Conservation (phyloP, 1,284 basidiomycete genomes). For the Lentinula novae-zelandiae region DNA sequence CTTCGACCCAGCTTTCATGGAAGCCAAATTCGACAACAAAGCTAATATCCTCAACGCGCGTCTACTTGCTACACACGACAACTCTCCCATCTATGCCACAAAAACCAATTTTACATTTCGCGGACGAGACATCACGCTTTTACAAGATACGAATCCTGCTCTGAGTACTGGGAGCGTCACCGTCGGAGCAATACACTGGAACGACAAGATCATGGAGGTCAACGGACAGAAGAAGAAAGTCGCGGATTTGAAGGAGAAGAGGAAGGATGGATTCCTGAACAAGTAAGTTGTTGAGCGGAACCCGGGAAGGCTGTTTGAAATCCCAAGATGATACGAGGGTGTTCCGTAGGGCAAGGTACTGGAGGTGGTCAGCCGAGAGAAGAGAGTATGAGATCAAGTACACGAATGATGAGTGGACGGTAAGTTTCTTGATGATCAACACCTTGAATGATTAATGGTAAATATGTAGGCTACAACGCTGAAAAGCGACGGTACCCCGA, state of each 20-base stretch:
- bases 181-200: slow-evolving; percentile 44
- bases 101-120: slow-evolving; percentile 36
- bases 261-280: slow-evolving; percentile 28
- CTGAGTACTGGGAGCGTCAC: slow-evolving; percentile 21
- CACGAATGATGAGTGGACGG: slow-evolving; percentile 38
- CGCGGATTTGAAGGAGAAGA: slow-evolving; percentile 32
- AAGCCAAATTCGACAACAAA: slow-evolving; percentile 45
- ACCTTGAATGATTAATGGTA: neutral
- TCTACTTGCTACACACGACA: slow-evolving; percentile 36
- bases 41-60: slow-evolving; percentile 39
- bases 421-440: slow-evolving; percentile 16
- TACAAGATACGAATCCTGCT: slow-evolving; percentile 40
- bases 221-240: slow-evolving; percentile 33
- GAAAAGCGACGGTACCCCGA: slow-evolving; percentile 16
- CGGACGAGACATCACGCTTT: slow-evolving; percentile 36
- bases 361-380: slow-evolving; percentile 38
- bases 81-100: slow-evolving; percentile 35
- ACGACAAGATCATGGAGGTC: slow-evolving; percentile 40
- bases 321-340: neutral
- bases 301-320: neutral
- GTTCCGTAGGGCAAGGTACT: slow-evolving; percentile 30
- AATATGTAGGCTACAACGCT: neutral
- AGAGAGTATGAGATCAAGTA: slow-evolving; percentile 40
- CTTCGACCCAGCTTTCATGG: slow-evolving; percentile 27
- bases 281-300: slow-evolving; percentile 22